Conservation (phyloP, 2,329 filamentous ascomycete genomes). For the Ophiostoma quercus region DNA sequence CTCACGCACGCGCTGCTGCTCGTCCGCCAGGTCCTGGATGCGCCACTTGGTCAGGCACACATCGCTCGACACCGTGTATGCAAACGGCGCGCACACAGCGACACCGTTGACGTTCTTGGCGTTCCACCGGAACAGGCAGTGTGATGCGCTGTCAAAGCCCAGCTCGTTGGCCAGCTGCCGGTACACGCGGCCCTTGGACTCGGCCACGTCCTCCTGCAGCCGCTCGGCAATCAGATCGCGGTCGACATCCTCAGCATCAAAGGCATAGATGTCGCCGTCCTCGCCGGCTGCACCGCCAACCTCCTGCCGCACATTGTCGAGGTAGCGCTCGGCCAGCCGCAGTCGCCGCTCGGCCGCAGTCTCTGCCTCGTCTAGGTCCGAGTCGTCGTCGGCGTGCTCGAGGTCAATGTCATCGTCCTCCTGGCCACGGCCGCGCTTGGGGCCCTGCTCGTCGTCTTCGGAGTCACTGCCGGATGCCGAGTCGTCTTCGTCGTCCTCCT, state of each 20-base stretch:
- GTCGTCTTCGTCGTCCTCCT: constrained; percentile 33
- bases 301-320: constrained; percentile 82
- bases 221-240: constrained; percentile 85
- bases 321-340: constrained; percentile 83
- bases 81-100: constrained; percentile 70
- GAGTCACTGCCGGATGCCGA: constrained; percentile 53
- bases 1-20: constrained; percentile 57
- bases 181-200: constrained; percentile 86
- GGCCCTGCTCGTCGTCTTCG: constrained; percentile 59
- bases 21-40: constrained; percentile 59
- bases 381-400: constrained; percentile 38
- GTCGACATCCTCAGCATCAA: constrained; percentile 92
- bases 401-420: constrained; percentile 51
- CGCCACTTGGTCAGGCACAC: constrained; percentile 83
- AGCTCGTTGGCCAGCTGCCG: constrained; percentile 69
- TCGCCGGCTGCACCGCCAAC: constrained; percentile 42
- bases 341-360: constrained; percentile 84
- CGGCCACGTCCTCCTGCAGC: constrained; percentile 85
- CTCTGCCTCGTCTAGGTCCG: constrained; percentile 68
- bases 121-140: constrained; percentile 73
- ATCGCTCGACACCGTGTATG: constrained; percentile 87
- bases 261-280: constrained; percentile 64
- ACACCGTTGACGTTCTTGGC: constrained; percentile 73
- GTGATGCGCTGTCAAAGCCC: constrained; percentile 60
- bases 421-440: constrained; percentile 67